Conservation (phyloP, 768 basidiomycete species). For the Suillus paluster region DNA sequence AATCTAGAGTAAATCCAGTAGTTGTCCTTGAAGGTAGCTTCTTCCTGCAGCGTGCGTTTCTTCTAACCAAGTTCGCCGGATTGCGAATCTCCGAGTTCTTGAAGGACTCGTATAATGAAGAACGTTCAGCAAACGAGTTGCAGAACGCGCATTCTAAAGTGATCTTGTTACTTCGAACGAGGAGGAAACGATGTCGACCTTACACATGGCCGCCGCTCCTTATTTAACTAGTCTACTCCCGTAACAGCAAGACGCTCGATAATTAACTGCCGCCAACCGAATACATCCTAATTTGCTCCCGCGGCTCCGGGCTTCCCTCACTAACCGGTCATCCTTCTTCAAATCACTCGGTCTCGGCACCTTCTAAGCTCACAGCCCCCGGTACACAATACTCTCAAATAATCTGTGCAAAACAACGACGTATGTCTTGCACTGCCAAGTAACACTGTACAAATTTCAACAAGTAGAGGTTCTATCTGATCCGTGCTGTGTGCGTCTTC, state of each 20-base stretch:
- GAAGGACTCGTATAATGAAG: background rate
- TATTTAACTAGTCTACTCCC: background rate
- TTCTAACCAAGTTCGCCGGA: background rate
- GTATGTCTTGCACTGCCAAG: background rate
- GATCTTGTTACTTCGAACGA: background rate
- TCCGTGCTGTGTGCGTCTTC: background rate
- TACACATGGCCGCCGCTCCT: slow-evolving; percentile 2
- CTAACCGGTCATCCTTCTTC: background rate
- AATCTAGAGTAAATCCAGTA: slow-evolving; percentile 3
- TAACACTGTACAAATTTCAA: too few relatives aligned
- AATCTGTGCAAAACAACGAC: too few relatives aligned
- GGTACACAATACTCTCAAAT: background rate
- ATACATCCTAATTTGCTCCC: background rate
- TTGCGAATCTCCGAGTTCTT: background rate
- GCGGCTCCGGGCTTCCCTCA: background rate
- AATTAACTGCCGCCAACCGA: background rate
- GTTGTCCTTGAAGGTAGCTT: slow-evolving; percentile 1
- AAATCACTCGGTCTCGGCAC: too few relatives aligned
- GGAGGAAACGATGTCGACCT: background rate
- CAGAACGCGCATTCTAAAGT: background rate
- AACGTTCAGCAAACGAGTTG: background rate
- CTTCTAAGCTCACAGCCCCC: background rate
- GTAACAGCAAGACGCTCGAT: background rate
- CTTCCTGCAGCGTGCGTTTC: background rate
- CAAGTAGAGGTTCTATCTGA: too few relatives aligned